Percentiles rank a stretch among this genome's conserved stretches.
Conservation (phyloP, 768 basidiomycete species). For the Suillus occidentalis region DNA sequence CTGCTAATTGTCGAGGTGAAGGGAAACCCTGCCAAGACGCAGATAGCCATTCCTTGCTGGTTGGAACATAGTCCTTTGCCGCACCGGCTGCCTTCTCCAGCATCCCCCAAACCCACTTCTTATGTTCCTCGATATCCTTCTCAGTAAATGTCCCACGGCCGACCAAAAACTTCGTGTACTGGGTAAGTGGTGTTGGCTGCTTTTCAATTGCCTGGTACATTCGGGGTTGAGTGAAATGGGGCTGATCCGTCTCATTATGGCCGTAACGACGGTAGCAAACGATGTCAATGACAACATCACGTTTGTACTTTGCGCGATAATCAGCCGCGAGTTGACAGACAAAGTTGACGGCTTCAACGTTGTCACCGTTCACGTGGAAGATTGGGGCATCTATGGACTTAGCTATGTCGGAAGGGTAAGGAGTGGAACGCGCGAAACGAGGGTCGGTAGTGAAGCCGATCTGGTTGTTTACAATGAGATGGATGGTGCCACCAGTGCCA, state of each 20-base stretch:
- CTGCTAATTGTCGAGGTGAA: conserved; percentile 92
- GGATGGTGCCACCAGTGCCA: conserved; percentile 97
- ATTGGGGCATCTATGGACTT: conserved; percentile 98
- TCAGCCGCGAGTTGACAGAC: conserved; percentile 98
- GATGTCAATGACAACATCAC: conserved; percentile 97
- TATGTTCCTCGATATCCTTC: conserved; percentile 96
- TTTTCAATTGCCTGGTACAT: conserved; percentile 98
- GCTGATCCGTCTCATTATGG: conserved; percentile 99
- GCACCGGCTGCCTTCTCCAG: conserved; percentile 94
- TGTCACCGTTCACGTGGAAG: conserved; percentile 99
- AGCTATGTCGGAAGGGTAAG: conserved; percentile 97
- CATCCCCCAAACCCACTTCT: conserved; percentile 99
- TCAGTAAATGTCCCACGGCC: conserved; percentile 93
- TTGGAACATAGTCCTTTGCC: conserved; percentile 93
- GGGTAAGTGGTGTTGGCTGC: conserved; percentile 87
- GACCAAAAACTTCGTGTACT: conserved; percentile 90
- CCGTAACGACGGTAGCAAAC: conserved; percentile 99
- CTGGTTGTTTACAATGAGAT: conserved; percentile 98
- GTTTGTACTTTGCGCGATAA: conserved; percentile 97
- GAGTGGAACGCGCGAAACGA: conserved; percentile 94
- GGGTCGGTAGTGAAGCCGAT: conserved; percentile 99
- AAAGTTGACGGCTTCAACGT: conserved; percentile 97
- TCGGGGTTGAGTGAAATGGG: conserved; percentile 95
- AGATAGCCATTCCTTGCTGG: conserved; percentile 95
- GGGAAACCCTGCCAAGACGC: conserved; percentile 99